Base-by-base conservation (phyloP, 179 eudicot genomes). In the Silene coronaria region DNA sequence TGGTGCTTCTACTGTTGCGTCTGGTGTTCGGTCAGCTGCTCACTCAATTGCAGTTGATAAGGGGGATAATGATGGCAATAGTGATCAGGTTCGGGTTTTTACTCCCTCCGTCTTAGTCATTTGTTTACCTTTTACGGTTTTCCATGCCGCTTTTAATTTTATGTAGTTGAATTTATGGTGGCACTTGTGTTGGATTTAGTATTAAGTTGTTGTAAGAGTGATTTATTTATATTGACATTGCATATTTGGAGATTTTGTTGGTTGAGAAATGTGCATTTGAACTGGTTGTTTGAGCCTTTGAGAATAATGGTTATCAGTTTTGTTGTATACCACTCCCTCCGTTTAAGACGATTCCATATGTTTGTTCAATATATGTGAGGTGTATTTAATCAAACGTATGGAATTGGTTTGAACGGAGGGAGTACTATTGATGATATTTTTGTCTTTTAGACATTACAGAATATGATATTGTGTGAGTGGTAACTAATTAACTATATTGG, bases 11-110 rank as follows among this genome's bases (percentile, higher is more conserved):
- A 84, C 70, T 27, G 86, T 84, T 4, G 97, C 98, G 22, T 89
- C 93, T 3, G 80, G 89, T 12, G 91, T 92, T 9, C 88, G 87
- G 82, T 87, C 96, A 12, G 91, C 96, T 8, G 96, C 91, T 53
- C 90, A 90, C 3, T 85, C 96, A 7, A 84, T 91, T 77, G 90
- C 83, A 60, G 88, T 81, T 68, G 96, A 93, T 45, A 83, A 87
- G 75, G 97, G 88, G 75, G 97, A 89, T 61, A 79, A 22, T 58
- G 95, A 88, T 82, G 70, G 78, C 62, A 79, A 63, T 74, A 70
- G 76, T 78, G 89, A 91, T 89, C 97, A 91, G 93, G 97, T 91
- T 74, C 22, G 75, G 27, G 1, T 27, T 45, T 24, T 64, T 16
- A 34, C 17, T 1, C 64, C 55, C 28, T 66, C 26, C 9, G 14